These are phyloP conservation scores for Penicillium sumatraense DNA, from an alignment of 2,329 filamentous ascomycete genomes.

Conservation along the genomic window DNA sequence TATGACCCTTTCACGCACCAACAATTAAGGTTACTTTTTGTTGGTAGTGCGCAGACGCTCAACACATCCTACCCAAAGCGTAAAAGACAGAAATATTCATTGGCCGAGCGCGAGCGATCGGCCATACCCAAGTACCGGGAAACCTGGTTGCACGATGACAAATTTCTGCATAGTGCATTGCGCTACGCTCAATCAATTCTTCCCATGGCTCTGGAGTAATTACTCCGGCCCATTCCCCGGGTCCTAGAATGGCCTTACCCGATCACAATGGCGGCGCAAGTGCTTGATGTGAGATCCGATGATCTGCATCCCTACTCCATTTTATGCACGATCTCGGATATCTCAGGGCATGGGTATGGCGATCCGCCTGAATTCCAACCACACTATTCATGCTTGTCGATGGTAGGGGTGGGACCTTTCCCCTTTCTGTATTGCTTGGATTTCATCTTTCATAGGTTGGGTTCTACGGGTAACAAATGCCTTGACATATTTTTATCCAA, in stretches of 20 bases:
- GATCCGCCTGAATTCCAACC: conserved; percentile 15
- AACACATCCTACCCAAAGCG: not conserved
- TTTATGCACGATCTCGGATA: conserved; percentile 30
- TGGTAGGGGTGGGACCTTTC: not conserved
- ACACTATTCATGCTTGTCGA: not conserved
- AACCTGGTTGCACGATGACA: conserved; percentile 20
- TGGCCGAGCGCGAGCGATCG: conserved; percentile 1
- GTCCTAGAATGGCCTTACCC: not conserved
- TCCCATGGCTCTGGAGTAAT: conserved; percentile 14
- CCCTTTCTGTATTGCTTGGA: not conserved
- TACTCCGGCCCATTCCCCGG: conserved; percentile 17
- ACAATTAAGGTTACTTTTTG: conserved; percentile 14
- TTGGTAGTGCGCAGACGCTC: not conserved
- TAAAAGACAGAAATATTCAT: not conserved
- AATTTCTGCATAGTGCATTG: conserved; percentile 22
- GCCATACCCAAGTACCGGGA: conserved; percentile 21
- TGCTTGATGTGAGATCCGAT: conserved; percentile 24
- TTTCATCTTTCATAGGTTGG: not conserved
- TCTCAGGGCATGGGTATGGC: conserved; percentile 17
- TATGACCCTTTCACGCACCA: not conserved
- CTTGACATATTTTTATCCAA: too few relatives aligned
- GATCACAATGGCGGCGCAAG: conserved; percentile 11
- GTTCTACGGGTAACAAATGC: not conserved
- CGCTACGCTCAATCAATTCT: conserved; percentile 6
- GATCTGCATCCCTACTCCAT: conserved; percentile 27